Evolutionary conservation across 2,329 filamentous ascomycete genomes (phyloP).

Genomic region (Whalleya microplaca): DNA sequence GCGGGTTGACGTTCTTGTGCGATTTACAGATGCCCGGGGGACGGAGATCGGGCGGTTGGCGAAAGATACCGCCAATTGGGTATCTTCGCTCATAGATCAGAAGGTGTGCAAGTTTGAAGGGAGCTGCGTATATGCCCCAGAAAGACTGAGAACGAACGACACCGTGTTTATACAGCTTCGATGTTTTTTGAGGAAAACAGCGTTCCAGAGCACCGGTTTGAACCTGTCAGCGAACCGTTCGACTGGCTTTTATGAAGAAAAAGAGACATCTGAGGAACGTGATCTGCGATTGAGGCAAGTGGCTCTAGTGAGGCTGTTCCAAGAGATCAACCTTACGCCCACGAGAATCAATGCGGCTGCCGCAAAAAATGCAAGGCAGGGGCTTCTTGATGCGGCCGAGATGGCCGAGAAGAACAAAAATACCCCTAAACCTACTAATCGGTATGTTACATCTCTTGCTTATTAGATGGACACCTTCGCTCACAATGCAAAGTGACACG

Average conservation of each 20-base stretch:
- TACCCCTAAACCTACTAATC: slow-evolving; percentile 40
- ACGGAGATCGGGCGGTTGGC: slow-evolving; percentile 85
- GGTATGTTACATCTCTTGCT: slow-evolving; percentile 9
- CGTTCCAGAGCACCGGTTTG: slow-evolving; percentile 70
- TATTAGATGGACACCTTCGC: neutral
- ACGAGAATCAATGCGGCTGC: slow-evolving; percentile 74
- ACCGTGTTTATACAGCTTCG: slow-evolving; percentile 89
- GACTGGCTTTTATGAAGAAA: slow-evolving; percentile 77
- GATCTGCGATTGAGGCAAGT: slow-evolving; percentile 83
- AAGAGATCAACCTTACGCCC: slow-evolving; percentile 84
- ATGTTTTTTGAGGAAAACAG: slow-evolving; percentile 73
- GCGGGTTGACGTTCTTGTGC: slow-evolving; percentile 83
- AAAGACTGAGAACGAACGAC: slow-evolving; percentile 84
- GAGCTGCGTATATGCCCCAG: slow-evolving; percentile 85
- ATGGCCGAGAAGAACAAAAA: slow-evolving; percentile 74
- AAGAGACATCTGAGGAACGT: slow-evolving; percentile 85
- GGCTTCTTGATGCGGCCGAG: slow-evolving; percentile 84
- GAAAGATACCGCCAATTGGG: slow-evolving; percentile 87
- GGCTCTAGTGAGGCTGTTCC: slow-evolving; percentile 83
- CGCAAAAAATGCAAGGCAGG: slow-evolving; percentile 79
- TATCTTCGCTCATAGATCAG: slow-evolving; percentile 90
- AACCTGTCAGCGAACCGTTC: slow-evolving; percentile 70
- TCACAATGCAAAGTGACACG: slow-evolving; percentile 32
- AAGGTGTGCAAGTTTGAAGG: slow-evolving; percentile 86
- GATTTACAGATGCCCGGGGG: slow-evolving; percentile 80